Percentiles rank a stretch among this genome's conserved stretches.
Evolutionary conservation across 1,284 basidiomycete species (phyloP).

Genomic region (Coniferiporia weirii): DNA sequence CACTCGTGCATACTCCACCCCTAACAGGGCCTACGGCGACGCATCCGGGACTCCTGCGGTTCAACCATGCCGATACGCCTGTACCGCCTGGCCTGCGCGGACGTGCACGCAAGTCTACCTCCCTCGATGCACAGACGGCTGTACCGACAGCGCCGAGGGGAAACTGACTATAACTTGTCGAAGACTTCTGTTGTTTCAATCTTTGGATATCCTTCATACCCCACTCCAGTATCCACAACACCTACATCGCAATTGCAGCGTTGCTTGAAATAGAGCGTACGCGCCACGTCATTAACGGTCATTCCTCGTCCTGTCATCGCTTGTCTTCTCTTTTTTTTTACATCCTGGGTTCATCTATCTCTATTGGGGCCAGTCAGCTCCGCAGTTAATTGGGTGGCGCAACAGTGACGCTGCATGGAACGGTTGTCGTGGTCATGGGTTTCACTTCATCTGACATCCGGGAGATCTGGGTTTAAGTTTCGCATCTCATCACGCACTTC

Average conservation of each 20-base stretch:
- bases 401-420: too few relatives aligned
- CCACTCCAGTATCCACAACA: not conserved
- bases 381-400: too few relatives aligned
- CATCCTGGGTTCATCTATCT: too few relatives aligned
- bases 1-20: not conserved
- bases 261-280: too few relatives aligned
- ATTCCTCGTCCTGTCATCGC: too few relatives aligned
- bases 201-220: not conserved
- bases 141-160: not conserved
- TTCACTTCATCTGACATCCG: too few relatives aligned
- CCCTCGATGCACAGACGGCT: not conserved
- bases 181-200: not conserved
- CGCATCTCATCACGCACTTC: not conserved
- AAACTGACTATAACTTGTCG: not conserved
- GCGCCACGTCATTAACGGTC: too few relatives aligned
- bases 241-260: too few relatives aligned
- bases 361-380: too few relatives aligned
- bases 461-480: too few relatives aligned
- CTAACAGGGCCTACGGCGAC: not conserved
- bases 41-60: slow-evolving; percentile 13
- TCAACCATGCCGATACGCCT: slow-evolving; percentile 12
- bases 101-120: slow-evolving; percentile 2
- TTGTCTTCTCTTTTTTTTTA: too few relatives aligned
- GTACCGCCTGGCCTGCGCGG: slow-evolving; percentile 13
- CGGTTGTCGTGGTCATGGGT: too few relatives aligned